phyloP scores from a whole-genome alignment of 164 flowering plant genomes.

The Houttuynia cordata region DNA sequence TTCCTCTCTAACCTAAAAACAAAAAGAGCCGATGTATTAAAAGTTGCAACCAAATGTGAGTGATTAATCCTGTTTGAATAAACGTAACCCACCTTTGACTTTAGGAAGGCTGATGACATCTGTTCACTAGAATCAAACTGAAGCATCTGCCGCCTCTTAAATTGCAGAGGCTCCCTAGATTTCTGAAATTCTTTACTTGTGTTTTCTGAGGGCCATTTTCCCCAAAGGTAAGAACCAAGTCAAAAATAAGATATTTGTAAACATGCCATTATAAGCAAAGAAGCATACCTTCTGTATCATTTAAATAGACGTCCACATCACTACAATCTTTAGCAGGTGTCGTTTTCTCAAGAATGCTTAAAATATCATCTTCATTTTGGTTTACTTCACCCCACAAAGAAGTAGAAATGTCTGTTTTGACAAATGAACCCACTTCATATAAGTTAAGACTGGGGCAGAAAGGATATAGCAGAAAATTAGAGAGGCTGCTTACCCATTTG shows the following conservation, averaged over 20 bases:
- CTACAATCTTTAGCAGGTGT: constrained; percentile 80
- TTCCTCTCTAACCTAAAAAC: constrained; percentile 39
- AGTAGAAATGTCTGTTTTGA: constrained; percentile 28
- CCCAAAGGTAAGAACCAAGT: constrained; percentile 3
- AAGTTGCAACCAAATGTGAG: neutral
- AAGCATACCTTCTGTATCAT: constrained; percentile 23
- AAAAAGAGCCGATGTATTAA: neutral
- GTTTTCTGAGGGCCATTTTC: constrained; percentile 29
- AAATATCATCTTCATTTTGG: constrained; percentile 41
- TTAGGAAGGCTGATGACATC: constrained; percentile 25
- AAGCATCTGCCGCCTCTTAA: constrained; percentile 72
- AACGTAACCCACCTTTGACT: constrained; percentile 38
- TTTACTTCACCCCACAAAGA: constrained; percentile 34
- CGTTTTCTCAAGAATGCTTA: constrained; percentile 51
- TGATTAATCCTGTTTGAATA: neutral
- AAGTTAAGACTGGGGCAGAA: neutral
- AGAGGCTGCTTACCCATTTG: constrained; percentile 24
- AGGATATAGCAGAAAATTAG: neutral
- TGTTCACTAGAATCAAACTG: constrained; percentile 52
- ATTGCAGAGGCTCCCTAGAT: constrained; percentile 37
- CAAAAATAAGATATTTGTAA: neutral
- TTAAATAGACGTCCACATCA: constrained; percentile 42
- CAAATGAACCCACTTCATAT: neutral
- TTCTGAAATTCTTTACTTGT: constrained; percentile 31
- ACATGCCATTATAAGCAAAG: neutral